Base-by-base conservation (phyloP, 306 rosid genomes). In the Vigna mungo region DNA sequence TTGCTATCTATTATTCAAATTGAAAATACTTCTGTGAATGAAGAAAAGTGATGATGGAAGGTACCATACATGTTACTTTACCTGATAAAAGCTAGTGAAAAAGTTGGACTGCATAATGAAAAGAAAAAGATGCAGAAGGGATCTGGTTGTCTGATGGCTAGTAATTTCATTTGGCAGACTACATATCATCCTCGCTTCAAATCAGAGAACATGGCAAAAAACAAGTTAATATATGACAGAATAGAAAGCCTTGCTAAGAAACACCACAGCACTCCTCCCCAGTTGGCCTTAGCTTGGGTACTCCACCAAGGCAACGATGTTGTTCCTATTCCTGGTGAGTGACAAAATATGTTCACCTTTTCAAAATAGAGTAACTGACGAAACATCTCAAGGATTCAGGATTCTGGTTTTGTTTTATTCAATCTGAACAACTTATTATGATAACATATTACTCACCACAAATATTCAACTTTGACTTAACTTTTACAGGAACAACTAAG, bases 251-350 rank as follows among this genome's bases (percentile, higher is more conserved):
- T 91, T 46, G 77, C 87, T 15, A 49, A 68, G 70, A 91, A 65
- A 77, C 86, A 87, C 53, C 79, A 69, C 15, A 71, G 86, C 82
- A 68, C 84, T 60, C 70, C 93, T 72, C 76, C 89, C 41, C 89
- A 89, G 30, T 84, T 89, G 53, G 85, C 92, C 27, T 74, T 89
- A 48, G 85, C 92, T 32, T 87, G 94, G 94, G 83, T 88, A 68
- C 84, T 91, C 30, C 77, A 78, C 9, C 86, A 82, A 82, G 97
- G 91, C 46, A 70, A 86, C 11, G 88, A 86, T 70, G 87, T 86
- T 25, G 80, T 37, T 20, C 84, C 84, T 6, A 81, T 80, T 56
- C 80, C 84, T 47, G 73, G 78, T 71, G n/a, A 51, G 67, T 63
- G 30, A 14, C 43, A 54, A 12, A 53, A 18, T 53, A 11, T 18